phyloP scores from a whole-genome alignment of 169 alveolate genomes.

The Ichthyophthirius multifiliis region DNA sequence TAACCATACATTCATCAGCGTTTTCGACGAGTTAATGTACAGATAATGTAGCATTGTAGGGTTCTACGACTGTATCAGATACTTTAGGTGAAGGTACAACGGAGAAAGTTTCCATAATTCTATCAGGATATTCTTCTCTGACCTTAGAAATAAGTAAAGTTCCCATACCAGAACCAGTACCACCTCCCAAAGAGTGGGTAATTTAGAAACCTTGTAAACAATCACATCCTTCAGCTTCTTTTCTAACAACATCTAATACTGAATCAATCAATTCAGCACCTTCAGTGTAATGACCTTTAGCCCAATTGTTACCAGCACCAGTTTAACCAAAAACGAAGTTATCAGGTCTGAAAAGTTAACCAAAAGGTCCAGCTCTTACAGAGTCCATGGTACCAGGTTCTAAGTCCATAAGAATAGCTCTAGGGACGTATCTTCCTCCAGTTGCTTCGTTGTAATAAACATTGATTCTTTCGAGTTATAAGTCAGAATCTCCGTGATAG shows the following conservation, averaged over 20 bases:
- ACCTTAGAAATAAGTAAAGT: conserved; percentile 95
- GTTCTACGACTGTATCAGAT: conserved; percentile 98
- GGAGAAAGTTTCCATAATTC: conserved; percentile 98
- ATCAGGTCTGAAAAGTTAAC: conserved; percentile 97
- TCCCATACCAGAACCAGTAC: conserved; percentile 99
- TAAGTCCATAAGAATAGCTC: conserved; percentile 98
- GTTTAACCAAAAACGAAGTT: conserved; percentile 98
- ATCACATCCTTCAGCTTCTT: conserved; percentile 99
- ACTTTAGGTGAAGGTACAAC: conserved; percentile 99
- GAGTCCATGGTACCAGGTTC: conserved; percentile 99
- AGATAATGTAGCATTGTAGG: conserved; percentile 97
- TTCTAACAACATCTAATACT: conserved; percentile 97
- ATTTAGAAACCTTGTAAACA: conserved; percentile 98
- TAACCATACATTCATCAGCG: conserved; percentile 97
- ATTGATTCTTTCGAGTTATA: conserved; percentile 94
- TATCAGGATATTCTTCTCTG: conserved; percentile 98
- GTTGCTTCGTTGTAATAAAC: conserved; percentile 97
- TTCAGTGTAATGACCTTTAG: conserved; percentile 99
- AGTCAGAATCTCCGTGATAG: conserved; percentile 96
- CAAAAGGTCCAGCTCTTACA: conserved; percentile 98
- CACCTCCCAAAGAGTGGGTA: conserved; percentile 99
- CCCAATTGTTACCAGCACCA: conserved; percentile 99
- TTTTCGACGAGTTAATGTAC: conserved; percentile 97
- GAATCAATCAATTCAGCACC: conserved; percentile 99
- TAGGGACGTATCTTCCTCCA: conserved; percentile 98